Evolutionary conservation across 495 filamentous ascomycete species (phyloP).

Genomic region (Penicillium coffeae): DNA sequence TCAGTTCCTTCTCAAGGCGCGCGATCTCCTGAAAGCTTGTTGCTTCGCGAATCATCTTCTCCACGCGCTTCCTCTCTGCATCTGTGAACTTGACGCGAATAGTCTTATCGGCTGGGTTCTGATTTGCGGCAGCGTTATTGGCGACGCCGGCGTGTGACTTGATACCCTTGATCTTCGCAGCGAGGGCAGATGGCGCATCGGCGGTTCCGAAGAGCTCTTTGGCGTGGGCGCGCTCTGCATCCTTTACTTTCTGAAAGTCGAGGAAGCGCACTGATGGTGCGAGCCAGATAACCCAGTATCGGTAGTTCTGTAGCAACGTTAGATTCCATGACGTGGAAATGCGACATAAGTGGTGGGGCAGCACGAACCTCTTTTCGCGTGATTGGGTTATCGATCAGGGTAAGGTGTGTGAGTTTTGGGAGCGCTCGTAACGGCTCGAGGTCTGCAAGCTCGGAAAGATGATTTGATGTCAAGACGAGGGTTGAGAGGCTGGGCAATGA

Average conservation of each 20-base stretch:
- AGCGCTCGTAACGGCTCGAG: conserved; percentile 76
- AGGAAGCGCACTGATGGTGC: conserved; percentile 83
- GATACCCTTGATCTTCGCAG: conserved; percentile 82
- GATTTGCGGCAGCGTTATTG: conserved; percentile 38
- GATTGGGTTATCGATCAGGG: conserved; percentile 82
- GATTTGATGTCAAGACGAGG: conserved; percentile 74
- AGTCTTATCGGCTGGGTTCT: conserved; percentile 54
- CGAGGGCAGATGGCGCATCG: conserved; percentile 73
- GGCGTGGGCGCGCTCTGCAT: conserved; percentile 72
- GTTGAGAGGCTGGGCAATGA: conserved; percentile 75
- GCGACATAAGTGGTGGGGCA: not conserved
- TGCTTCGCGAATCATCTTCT: conserved; percentile 74
- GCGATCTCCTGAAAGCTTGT: conserved; percentile 84
- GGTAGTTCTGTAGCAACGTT: conserved; percentile 67
- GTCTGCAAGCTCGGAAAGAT: conserved; percentile 75
- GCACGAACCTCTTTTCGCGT: conserved; percentile 79
- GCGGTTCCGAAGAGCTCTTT: conserved; percentile 76
- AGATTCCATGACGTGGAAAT: conserved; percentile 1
- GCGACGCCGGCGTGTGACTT: conserved; percentile 78
- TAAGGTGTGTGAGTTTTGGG: conserved; percentile 68
- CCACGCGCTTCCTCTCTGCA: conserved; percentile 64
- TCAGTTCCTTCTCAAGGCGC: conserved; percentile 75
- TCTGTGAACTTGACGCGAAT: conserved; percentile 67
- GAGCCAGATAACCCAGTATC: conserved; percentile 86
- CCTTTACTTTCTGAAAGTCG: conserved; percentile 88